Percentiles rank a stretch among this genome's conserved stretches.
Conservation (phyloP, 1,139 yeast species). For the Scheffersomyces parashehatae region DNA sequence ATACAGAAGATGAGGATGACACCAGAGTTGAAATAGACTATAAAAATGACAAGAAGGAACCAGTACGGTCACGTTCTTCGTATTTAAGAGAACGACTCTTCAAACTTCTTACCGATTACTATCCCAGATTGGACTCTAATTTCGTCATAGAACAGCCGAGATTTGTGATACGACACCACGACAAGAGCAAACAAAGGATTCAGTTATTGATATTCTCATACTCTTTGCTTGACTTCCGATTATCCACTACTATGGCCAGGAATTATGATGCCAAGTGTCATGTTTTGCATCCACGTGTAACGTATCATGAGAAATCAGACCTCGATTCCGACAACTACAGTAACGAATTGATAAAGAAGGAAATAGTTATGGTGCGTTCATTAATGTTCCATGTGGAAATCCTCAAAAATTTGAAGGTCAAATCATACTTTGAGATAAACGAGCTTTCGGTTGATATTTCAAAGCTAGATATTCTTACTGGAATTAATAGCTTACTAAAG, state of each 20-base stretch:
- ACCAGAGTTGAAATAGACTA: slow-evolving; percentile 13
- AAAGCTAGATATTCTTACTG: slow-evolving; percentile 32
- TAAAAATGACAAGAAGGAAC: slow-evolving; percentile 5
- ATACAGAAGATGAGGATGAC: slow-evolving; percentile 2
- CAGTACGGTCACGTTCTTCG: neutral
- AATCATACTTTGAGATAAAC: slow-evolving; percentile 22
- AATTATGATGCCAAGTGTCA: slow-evolving; percentile 40
- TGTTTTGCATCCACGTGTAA: slow-evolving; percentile 33
- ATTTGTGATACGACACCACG: slow-evolving; percentile 32
- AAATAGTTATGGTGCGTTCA: slow-evolving; percentile 23
- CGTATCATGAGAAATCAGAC: slow-evolving; percentile 15
- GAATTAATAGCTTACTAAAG: slow-evolving; percentile 30
- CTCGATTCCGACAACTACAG: slow-evolving; percentile 2
- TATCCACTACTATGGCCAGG: slow-evolving; percentile 34
- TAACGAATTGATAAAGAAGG: slow-evolving; percentile 11
- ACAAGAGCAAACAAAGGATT: slow-evolving; percentile 17
- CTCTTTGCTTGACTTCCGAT: slow-evolving; percentile 39
- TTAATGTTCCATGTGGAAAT: slow-evolving; percentile 27
- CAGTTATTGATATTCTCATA: slow-evolving; percentile 38
- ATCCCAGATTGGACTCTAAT: slow-evolving; percentile 44
- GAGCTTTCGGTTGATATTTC: slow-evolving; percentile 27
- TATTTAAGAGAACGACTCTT: slow-evolving; percentile 13
- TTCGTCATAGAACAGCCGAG: slow-evolving; percentile 48
- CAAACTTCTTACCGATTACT: slow-evolving; percentile 39
- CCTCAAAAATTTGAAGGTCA: slow-evolving; percentile 31